Percentiles rank a stretch among this genome's conserved stretches.
Evolutionary conservation across 1,284 basidiomycete species (phyloP).

Genomic region (Chiua sp.): DNA sequence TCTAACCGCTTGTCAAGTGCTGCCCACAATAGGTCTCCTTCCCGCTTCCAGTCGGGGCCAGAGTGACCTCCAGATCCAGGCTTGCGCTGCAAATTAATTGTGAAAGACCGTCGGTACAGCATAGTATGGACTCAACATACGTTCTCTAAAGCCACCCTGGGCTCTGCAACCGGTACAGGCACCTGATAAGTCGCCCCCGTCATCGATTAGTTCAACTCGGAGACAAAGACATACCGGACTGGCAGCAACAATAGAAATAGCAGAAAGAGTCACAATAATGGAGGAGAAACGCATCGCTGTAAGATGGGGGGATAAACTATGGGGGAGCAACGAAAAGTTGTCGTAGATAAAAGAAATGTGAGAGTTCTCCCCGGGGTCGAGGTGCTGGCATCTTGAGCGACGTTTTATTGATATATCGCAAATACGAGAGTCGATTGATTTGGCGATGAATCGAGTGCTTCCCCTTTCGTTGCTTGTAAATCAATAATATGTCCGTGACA

Average conservation of each 20-base stretch:
- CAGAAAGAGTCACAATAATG: neutral
- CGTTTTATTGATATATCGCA: neutral
- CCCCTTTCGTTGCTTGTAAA: too few relatives aligned
- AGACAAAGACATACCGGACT: neutral
- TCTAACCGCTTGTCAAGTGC: too few relatives aligned
- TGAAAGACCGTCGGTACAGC: neutral
- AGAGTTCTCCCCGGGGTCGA: neutral
- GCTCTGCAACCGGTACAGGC: neutral
- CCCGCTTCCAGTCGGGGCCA: neutral
- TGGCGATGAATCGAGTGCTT: too few relatives aligned
- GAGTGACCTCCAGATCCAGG: neutral
- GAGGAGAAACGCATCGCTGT: neutral
- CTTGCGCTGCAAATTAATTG: neutral
- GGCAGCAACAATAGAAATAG: neutral
- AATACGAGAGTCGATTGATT: neutral
- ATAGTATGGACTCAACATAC: neutral
- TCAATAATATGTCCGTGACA: too few relatives aligned
- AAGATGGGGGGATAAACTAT: neutral
- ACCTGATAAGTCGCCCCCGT: neutral
- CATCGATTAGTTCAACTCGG: neutral
- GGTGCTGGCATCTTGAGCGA: neutral
- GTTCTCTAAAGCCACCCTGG: neutral
- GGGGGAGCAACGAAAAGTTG: neutral
- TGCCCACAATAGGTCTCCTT: neutral
- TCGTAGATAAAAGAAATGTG: neutral